Base-by-base conservation (phyloP, 768 basidiomycete species). In the Lanmaoa pseudosensibilis region DNA sequence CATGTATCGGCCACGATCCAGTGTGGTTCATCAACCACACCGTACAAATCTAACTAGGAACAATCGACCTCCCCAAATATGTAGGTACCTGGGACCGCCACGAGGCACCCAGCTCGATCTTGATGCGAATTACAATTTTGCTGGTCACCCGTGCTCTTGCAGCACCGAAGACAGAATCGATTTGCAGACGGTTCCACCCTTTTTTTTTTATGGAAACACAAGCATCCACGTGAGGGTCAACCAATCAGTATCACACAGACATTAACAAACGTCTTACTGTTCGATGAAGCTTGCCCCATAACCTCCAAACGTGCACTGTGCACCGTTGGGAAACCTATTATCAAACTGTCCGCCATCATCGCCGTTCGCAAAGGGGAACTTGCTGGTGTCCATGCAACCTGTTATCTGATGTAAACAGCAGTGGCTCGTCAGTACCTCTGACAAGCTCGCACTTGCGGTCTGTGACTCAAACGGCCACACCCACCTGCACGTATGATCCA, bases 301-400 rank as follows among this genome's bases (percentile, higher is more conserved):
- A 5, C 80, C 80, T 40, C 81, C 80, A 55, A 77, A 82, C 4
- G 73, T 73, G 66, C 81, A 82, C 47, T 79, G 77, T 21, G 81
- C 80, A n/a, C 80, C 80, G 48, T 82, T 76, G 2, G 80, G 81
- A 61, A 75, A 82, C 23, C 80, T 75, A 41, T 76, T 70, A 47
- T 82, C 81, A 55, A 80, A 75, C 59, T 82, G 80, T 11, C 81
- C 80, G 7, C 80, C 81, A 5, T 72, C 69, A 40, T 82, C 79
- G 19, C 56, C 61, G 16, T 65, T 63, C 9, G 63, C 64, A 39
- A 73, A 76, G 19, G 74, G 72, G 52, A 70, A 72, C 47, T 56
- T 58, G 55, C 46, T 62, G 9, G 64, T 18, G 15, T 70, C 66
- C 44, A 78, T 61, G 49, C 77, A 77, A n/a, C 76, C 76, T 5